Evolutionary conservation across 306 rosid species (phyloP), one percentile per base, ranked within the genome.

Genomic region (Cicer pinnatifidum): DNA sequence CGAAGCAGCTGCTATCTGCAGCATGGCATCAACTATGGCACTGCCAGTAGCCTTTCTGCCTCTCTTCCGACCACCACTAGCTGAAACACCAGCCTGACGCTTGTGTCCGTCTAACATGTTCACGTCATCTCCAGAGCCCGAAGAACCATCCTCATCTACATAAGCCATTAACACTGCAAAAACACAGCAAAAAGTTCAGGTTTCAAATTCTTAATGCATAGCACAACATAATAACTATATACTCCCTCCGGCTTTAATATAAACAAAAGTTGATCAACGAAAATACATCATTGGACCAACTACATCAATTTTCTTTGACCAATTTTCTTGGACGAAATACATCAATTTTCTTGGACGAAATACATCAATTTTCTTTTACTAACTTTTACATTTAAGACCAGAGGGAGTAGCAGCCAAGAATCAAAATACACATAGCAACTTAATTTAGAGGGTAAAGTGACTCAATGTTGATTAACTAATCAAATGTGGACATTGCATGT

Each of bases 11-110:
- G 96, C 97, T 11, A 92, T 86, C 79, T 89, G 91, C 71, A 88
- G 85, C 97, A 92, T 89, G 46, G 97, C 97, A 63, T 89, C 97
- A 59, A 89, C 97, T 64, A 92, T 83, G 59, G 96, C 97, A 81
- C 85, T 83, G 1, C 97, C 90, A 8, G 96, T 82, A 63, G 97
- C 97, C 77, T 88, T 92, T 72, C 93, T 89, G 64, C 97, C 87
- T 81, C 96, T 86, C 90, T 92, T 92, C 76, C 88, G 80, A 67
- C 75, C 89, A 64, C 78, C 83, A n/a, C 84, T 53, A 9, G 89
- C 82, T 9, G 90, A 86, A 75, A 79, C 52, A 72, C 89, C 89
- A 19, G 87, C 78, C 51, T 79, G 97, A 66, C 87, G 90, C 85
- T 91, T 91, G 77, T 82, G 85, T 66, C 93, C 96, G 60, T 89